phyloP scores from a whole-genome alignment of 2,329 filamentous ascomycete species.

The Drechslera avenae region DNA sequence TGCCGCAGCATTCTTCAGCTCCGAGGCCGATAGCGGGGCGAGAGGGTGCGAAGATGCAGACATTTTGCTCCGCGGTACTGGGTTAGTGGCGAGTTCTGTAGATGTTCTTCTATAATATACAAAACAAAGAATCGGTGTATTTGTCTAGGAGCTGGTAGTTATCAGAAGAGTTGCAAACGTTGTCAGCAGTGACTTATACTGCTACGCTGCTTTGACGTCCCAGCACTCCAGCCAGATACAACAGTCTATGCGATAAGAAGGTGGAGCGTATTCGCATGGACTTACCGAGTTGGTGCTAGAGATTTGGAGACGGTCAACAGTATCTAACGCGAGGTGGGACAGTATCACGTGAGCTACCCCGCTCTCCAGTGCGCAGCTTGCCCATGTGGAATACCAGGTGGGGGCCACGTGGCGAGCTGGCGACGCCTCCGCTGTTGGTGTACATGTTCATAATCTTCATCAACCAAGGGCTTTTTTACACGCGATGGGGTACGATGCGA shows the following conservation, averaged over 20 bases:
- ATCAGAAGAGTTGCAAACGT: background rate
- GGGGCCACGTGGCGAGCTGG: background rate
- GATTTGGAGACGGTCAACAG: background rate
- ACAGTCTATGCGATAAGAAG: constrained; percentile 26
- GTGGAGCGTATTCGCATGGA: constrained; percentile 30
- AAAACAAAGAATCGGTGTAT: background rate
- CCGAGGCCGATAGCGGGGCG: constrained; percentile 62
- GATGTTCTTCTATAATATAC: constrained; percentile 29
- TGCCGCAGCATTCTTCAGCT: constrained; percentile 59
- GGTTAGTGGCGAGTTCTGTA: constrained; percentile 34
- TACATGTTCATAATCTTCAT: background rate
- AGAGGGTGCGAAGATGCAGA: constrained; percentile 58
- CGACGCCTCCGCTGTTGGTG: background rate
- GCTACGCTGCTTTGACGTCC: background rate
- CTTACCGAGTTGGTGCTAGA: constrained; percentile 29
- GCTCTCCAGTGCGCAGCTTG: background rate
- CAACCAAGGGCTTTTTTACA: background rate
- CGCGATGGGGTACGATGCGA: too few species aligned
- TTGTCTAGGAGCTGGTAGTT: background rate
- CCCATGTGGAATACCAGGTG: background rate
- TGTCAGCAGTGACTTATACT: background rate
- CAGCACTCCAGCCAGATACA: constrained; percentile 8
- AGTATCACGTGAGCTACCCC: constrained; percentile 22
- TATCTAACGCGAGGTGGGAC: background rate
- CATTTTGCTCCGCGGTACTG: constrained; percentile 29